Base-by-base conservation (phyloP, 257 asterid species). In the Linaria vulgaris region DNA sequence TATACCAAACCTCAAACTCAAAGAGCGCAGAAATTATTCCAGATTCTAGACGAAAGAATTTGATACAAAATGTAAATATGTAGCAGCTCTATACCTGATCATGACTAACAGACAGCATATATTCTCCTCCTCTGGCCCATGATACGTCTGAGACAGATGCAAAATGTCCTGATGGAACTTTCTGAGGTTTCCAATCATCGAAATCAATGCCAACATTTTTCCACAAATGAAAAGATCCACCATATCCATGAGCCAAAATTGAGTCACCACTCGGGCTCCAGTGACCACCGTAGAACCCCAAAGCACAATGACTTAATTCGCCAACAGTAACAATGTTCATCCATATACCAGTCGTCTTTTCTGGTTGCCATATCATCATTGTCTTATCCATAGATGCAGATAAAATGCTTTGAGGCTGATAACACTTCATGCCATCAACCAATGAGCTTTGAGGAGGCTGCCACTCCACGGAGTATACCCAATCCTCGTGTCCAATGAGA, bases 281-380 rank as follows among this genome's bases (percentile, higher is more conserved):
- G 70, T 85, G 96, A 17, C 97, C 97, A 52, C 99, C 97, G 56
- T 87, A 92, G 78, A 92, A 92, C 57, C 99, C 99, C 70, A 92
- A 63, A 63, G 99, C 96, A 67, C 95, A 87, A 68, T 92, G 99
- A 74, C 97, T 81, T 73, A 89, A 73, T 75, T 89, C 99, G 56
- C 99, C 99, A 47, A 92, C 99, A 17, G 97, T 85, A 59, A 92
- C 99, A 77, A 92, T 85, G 69, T 92, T 92, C 71, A 89, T 89
- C 99, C 99, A 92, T 69, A 92, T 85, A 72, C 99, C 97, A 63
- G 87, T 85, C 30, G 88, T 81, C 87, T 82, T 92, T 70, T 92
- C 99, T 2, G 99, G 99, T 77, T 87, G 82, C 99, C 99, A 92
- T 67, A 89, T 82, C 99, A 89, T 85, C 99, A 92, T 92, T 61